Base-by-base conservation (phyloP, 345 rosid species). In the Eucalyptus decipiens region DNA sequence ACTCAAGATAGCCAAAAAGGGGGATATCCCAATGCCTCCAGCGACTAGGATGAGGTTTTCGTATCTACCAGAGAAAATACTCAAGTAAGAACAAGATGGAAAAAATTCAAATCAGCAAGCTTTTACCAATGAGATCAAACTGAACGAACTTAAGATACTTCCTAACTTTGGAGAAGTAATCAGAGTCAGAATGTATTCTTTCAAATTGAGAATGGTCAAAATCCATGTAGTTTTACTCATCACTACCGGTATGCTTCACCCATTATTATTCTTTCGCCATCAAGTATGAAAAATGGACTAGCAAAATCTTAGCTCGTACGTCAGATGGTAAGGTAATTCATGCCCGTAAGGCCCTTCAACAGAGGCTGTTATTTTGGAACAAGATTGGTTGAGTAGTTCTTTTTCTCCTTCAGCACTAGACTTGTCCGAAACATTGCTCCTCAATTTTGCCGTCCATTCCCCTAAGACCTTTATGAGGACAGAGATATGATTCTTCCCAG, bases 341-440 rank as follows among this genome's bases (percentile, higher is more conserved):
- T 96, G 98, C 58, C 99, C 98, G 54, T 97, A 97, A 86, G 98
- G 99, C 50, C 99, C 99, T 91, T 97, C 99, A n/a, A 97, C 98
- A 47, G 93, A 97, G 90, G 96, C 95, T 90, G 98, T 97, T 87
- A 97, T 92, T 50, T 87, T 91, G 47, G 92, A 86, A 87, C 72
- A 89, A 56, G 15, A 76, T 21, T 19, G 89, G 72, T 56, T 56
- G 56, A 89, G 85, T 85, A 65, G 86, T 80, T 90, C 93, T 42
- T 76, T 60, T 86, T 50, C 90, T 18, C 80, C 87, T 90, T 92
- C 94, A 86, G 92, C 90, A 89, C 91, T 93, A 0, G 93, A 92
- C 51, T 89, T 87, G 15, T 88, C 91, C 86, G 83, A 90, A 89
- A 94, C 90, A 50, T 86, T 94, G 80, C 91, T 96, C 87, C 90